Percentiles rank a stretch among this genome's conserved stretches.
Evolutionary conservation across 2,329 filamentous ascomycete genomes (phyloP).

Genomic region (Magnaporthiopsis poae): DNA sequence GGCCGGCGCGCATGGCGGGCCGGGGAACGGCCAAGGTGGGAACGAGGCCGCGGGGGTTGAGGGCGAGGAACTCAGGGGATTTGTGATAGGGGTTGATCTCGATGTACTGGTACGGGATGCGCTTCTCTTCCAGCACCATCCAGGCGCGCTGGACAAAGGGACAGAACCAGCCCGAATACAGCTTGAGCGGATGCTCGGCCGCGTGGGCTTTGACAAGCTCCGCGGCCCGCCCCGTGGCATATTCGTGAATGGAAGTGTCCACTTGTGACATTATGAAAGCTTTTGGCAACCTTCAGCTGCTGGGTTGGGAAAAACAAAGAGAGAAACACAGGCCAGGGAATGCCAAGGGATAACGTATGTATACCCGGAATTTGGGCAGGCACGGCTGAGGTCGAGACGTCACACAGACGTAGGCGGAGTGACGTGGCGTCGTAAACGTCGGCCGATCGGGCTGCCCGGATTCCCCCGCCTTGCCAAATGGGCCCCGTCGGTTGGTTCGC

Average conservation of each 20-base stretch:
- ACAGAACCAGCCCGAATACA: constrained; percentile 70
- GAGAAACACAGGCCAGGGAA: not conserved
- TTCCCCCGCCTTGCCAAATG: not conserved
- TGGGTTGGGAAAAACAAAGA: no score
- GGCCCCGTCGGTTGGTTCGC: not conserved
- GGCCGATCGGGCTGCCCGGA: not conserved
- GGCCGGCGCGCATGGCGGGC: constrained; percentile 34
- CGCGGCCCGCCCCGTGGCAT: constrained; percentile 40
- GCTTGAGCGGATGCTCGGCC: constrained; percentile 44
- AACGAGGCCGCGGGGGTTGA: constrained; percentile 68
- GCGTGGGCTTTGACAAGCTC: constrained; percentile 35
- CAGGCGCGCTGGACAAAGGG: constrained; percentile 61
- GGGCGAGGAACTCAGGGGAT: constrained; percentile 51
- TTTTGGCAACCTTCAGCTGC: not conserved
- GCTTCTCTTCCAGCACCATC: constrained; percentile 65
- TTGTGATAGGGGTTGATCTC: constrained; percentile 75
- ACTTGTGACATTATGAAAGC: constrained; percentile 29
- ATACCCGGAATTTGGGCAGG: not conserved
- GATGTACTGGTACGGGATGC: constrained; percentile 63
- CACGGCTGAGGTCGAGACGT: not conserved
- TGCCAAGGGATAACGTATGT: not conserved
- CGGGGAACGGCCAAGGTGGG: constrained; percentile 52
- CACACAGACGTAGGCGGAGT: not conserved
- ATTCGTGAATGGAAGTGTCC: constrained; percentile 37
- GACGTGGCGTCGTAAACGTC: not conserved